Conservation (phyloP, 306 rosid genomes). For the Mucuna pruriens region DNA sequence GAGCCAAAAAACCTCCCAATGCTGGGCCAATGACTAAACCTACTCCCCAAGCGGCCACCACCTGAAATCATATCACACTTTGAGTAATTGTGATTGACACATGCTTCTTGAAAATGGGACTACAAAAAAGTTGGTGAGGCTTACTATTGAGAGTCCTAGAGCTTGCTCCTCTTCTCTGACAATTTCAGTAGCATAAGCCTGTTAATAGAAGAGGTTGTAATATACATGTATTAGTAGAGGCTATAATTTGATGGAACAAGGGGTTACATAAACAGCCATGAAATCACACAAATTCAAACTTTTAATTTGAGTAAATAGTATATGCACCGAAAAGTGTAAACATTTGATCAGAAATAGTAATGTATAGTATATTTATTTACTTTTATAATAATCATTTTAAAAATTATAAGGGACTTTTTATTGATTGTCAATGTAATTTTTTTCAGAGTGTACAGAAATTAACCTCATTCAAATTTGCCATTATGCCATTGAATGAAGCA, state of each 20-base stretch:
- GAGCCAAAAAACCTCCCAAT: conserved; percentile 87
- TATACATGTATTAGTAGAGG: neutral
- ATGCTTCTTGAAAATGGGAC: neutral
- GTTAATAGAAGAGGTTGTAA: conserved; percentile 23
- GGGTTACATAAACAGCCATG: neutral
- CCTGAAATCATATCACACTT: conserved; percentile 50
- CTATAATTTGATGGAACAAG: neutral
- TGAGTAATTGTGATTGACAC: neutral
- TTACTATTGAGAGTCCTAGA: conserved; percentile 77
- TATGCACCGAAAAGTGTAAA: too few relatives aligned
- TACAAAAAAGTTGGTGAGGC: conserved; percentile 24
- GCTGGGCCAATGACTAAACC: conserved; percentile 89
- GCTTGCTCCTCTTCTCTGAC: conserved; percentile 80
- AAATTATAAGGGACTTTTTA: too few relatives aligned
- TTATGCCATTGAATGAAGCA: neutral
- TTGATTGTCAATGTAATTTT: too few relatives aligned
- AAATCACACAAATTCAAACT: neutral
- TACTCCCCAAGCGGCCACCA: conserved; percentile 83
- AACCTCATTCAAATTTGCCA: too few relatives aligned
- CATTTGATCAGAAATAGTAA: too few relatives aligned
- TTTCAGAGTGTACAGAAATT: too few relatives aligned
- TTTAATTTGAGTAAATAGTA: too few relatives aligned
- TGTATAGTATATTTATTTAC: too few relatives aligned
- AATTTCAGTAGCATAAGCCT: conserved; percentile 85
- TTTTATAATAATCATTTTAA: too few relatives aligned